Evolutionary conservation across 306 rosid species (phyloP), one percentile per base, ranked within the genome.

Genomic region (Fagus sylvatica): DNA sequence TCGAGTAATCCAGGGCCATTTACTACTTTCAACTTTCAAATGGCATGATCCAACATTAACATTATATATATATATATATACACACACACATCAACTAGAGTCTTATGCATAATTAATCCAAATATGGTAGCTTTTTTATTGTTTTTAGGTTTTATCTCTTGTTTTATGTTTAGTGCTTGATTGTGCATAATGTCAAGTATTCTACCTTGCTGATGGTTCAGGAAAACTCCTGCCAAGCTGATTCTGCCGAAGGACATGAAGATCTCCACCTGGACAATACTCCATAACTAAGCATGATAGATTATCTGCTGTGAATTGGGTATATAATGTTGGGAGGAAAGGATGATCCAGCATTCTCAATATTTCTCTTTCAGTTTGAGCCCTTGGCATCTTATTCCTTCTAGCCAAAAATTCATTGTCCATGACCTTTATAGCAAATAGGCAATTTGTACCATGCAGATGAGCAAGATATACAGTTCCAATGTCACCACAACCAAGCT

Each of bases 181-280:
- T 51, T 73, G 43, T 28, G 49, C 54, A 15, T 53, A 76, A 22
- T 15, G 76, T 61, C 43, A 39, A 74, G 79, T 53, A 81, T 33
- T 81, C 41, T 91, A 95, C 99, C 99, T 93, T 57, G 96, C 91
- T 28, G 98, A 96, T 48, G 90, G 81, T 83, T 95, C 99, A 11
- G 93, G 87, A 73, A 89, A 95, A 78, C 86, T 40, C 85, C 97
- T 85, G 68, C 89, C 90, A 28, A 69, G 85, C 85, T 95, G 99
- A 87, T 85, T 93, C 89, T 95, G 99, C 74, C 99, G 86, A 37
- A 95, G 88, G 78, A 93, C 99, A 75, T 95, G 99, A 79, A 95
- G 99, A 87, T 95, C 99, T 80, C 99, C 99, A 10, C 99, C 99
- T 65, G 99, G 99, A 84, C 99, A 95, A 83, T 87, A 93, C 86